A percentile compares a stretch with the other conserved stretches of the same genome.
phyloP scores from a whole-genome alignment of 1,139 yeast species.

The Scheffersomyces titani region DNA sequence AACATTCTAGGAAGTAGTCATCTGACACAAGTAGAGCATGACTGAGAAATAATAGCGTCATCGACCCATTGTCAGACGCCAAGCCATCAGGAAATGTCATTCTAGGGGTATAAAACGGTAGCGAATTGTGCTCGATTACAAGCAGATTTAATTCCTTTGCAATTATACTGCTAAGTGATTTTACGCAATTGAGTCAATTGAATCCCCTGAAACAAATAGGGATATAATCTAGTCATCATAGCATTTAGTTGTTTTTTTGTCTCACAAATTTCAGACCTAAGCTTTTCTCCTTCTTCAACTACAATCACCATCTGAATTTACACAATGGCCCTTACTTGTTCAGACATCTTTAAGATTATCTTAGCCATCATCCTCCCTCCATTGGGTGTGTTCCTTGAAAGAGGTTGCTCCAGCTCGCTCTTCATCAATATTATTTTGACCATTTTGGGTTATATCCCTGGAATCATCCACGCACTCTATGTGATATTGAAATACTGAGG shows the following conservation, averaged over 20 bases:
- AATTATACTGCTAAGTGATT: neutral
- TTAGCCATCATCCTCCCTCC: conserved; percentile 71
- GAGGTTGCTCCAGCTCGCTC: conserved; percentile 59
- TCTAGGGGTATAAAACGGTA: neutral
- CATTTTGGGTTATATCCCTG: conserved; percentile 64
- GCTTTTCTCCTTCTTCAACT: neutral
- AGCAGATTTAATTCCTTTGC: neutral
- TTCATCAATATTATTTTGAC: conserved; percentile 63
- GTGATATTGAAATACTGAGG: conserved; percentile 43
- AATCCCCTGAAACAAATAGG: neutral
- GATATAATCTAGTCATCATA: neutral
- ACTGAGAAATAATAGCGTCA: neutral
- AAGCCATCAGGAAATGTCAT: neutral
- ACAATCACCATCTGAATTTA: neutral
- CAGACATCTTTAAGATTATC: conserved; percentile 62
- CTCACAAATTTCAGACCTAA: neutral
- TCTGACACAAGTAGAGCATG: neutral
- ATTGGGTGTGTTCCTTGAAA: conserved; percentile 70
- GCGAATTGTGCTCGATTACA: neutral
- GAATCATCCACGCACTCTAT: conserved; percentile 65
- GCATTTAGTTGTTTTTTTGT: neutral
- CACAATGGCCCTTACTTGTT: conserved; percentile 52
- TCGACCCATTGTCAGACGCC: neutral
- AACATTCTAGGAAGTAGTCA: neutral
- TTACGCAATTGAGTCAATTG: neutral